A percentile compares a stretch with the other conserved stretches of the same genome.
These are phyloP conservation scores for Byssoonygena ceratinophila DNA, from an alignment of 2,329 filamentous ascomycete genomes.

Conservation along the genomic window DNA sequence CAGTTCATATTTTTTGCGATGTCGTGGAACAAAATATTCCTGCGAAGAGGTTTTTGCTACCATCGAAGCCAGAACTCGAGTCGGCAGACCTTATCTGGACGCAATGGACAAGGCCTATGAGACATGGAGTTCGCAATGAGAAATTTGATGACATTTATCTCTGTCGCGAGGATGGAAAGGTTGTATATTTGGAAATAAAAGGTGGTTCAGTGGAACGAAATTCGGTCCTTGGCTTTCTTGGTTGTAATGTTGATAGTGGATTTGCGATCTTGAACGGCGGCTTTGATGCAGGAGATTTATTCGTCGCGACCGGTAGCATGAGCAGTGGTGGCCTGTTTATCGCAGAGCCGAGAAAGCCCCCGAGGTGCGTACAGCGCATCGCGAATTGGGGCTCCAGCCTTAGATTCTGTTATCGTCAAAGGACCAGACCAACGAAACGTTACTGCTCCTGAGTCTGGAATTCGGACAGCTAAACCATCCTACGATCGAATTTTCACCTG, in stretches of 20 bases:
- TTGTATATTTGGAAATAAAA: slow-evolving; percentile 61
- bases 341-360: slow-evolving; percentile 50
- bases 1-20: slow-evolving; percentile 42
- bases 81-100: slow-evolving; percentile 56
- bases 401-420: slow-evolving; percentile 35
- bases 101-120: slow-evolving; percentile 69
- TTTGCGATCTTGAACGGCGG: slow-evolving; percentile 62
- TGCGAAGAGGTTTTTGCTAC: slow-evolving; percentile 25
- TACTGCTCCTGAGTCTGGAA: slow-evolving; percentile 6
- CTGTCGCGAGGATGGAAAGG: slow-evolving; percentile 73
- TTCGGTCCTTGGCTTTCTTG: slow-evolving; percentile 54
- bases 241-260: slow-evolving; percentile 66
- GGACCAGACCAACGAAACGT: slow-evolving; percentile 17
- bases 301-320: slow-evolving; percentile 67
- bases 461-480: slow-evolving; percentile 20
- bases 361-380: slow-evolving; percentile 49
- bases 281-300: slow-evolving; percentile 59
- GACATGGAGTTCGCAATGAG: slow-evolving; percentile 52
- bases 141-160: slow-evolving; percentile 72
- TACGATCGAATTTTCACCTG: slow-evolving; percentile 57
- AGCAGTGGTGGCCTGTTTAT: slow-evolving; percentile 68
- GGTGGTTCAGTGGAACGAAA: slow-evolving; percentile 44
- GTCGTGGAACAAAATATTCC: slow-evolving; percentile 24
- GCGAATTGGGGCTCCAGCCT: slow-evolving; percentile 50
- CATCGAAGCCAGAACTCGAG: slow-evolving; percentile 22